Evolutionary conservation across 2,329 filamentous ascomycete genomes (phyloP), one percentile per base, ranked within the genome.

Genomic region (Eutypella sp.): DNA sequence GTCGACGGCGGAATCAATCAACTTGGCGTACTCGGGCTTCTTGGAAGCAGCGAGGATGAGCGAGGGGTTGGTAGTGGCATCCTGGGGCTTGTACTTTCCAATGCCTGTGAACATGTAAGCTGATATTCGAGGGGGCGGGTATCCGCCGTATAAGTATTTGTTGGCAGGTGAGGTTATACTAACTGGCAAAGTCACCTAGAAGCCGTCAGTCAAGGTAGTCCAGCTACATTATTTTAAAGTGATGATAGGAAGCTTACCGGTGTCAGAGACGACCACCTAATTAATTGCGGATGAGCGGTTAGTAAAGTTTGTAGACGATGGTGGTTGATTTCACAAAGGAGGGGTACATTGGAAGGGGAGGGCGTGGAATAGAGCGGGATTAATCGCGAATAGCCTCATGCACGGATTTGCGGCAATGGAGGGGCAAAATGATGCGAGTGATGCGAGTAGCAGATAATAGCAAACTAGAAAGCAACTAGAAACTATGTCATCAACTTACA

Each of bases 61-160:
- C 54, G 93, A 97, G 50, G 93, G 93, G 84, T 99, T 99, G 78
- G 93, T 99, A 71, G 93, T 99, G 67, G 93, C 93, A 88, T 99
- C 93, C 81, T 99, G 91, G 57, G 93, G 93, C 84, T 96, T 95
- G 85, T 99, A 99, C 80, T 97, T 96, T 79, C 80, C 91, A 71
- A 99, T 99, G 72, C 91, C 91, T 83, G 74, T 69, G 40, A 27
- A 31, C 42, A 10, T 41, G 49, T 60, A 43, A 59, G 52, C 47
- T 31, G 29, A 24, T 24, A 8, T 33, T 20, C 20, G 19, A 23
- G 20, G 27, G n/a, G 5, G 15, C 11, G 18, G 38, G 22, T 66
- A 15, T 33, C 29, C 29, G 5, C 29, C 5, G 13, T 11, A 15
- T 33, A 6, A n/a, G 5, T 33, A 7, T 7, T 7, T 29, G 13